Base-by-base conservation (phyloP, 768 basidiomycete genomes). In the Krasilnikovozyma curviuscula region DNA sequence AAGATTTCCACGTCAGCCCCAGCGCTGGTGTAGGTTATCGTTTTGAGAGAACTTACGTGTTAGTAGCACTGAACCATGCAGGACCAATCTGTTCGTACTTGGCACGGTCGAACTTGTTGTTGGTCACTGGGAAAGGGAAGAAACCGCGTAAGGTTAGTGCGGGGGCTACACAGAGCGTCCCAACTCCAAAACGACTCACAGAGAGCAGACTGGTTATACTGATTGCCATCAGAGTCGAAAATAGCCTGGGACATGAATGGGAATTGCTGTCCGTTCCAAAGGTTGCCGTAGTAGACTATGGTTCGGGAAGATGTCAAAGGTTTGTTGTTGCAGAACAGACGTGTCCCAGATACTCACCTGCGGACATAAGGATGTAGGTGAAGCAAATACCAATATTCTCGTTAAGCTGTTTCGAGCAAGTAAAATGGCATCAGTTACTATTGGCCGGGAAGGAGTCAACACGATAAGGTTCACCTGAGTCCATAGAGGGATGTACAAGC, bases 191-290 rank as follows among this genome's bases (percentile, higher is more conserved):
- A n/a, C n/a, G n/a, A n/a, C n/a, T n/a, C n/a, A n/a, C n/a, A 24
- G 40, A 28, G 18, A n/a, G 30, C 25, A 18, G 27, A 14, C 9
- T 42, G 27, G 21, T 25, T 28, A 24, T 42, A 42, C 16, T 25
- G n/a, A 19, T 13, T 32, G 18, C 49, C 49, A 35, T 44, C 30
- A 29, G 32, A n/a, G 3, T n/a, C 21, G 33, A 50, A 50, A 16
- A 50, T 34, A 10, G 41, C 23, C 42, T 63, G 62, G 12, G 53
- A 54, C 44, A 63, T 60, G 58, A 63, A 65, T 16, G 62, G 63
- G 57, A 63, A 66, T 18, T 41, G 44, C 40, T 52, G 31, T 18
- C 54, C 63, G n/a, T 58, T 49, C 63, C 63, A 65, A 34, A 54
- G 38, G 53, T 61, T 55, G n/a, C 54, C 53, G 40, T 57, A 59